Percentiles rank a stretch among this genome's conserved stretches.
These are phyloP conservation scores for Paspalum notatum DNA, from an alignment of 176 grass and related monocot species.

Conservation along the genomic window DNA sequence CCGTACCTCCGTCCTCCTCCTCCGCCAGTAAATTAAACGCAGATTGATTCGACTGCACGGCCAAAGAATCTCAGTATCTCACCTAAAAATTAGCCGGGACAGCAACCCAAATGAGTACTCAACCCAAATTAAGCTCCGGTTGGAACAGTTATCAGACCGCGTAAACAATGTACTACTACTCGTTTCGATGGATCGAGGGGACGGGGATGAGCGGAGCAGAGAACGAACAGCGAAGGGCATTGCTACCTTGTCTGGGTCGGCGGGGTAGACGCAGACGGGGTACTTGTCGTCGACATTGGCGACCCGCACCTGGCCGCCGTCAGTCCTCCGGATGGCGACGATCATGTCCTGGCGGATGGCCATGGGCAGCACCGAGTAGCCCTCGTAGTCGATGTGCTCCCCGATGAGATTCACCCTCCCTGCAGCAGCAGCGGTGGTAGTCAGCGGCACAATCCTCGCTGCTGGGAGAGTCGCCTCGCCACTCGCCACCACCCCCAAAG, in stretches of 20 bases:
- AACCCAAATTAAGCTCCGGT: background rate
- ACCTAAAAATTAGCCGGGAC: slow-evolving; percentile 1
- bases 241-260: slow-evolving; percentile 76
- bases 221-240: background rate
- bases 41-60: background rate
- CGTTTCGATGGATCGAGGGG: slow-evolving; percentile 8
- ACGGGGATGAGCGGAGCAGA: background rate
- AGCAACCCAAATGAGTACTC: slow-evolving; percentile 24
- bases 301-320: slow-evolving; percentile 63
- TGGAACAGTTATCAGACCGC: background rate
- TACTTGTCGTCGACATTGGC: slow-evolving; percentile 90
- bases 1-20: background rate
- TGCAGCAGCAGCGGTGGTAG: slow-evolving; percentile 30
- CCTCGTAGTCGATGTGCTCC: slow-evolving; percentile 98
- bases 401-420: slow-evolving; percentile 97
- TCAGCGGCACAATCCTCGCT: background rate
- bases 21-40: background rate
- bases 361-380: slow-evolving; percentile 97
- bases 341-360: slow-evolving; percentile 98
- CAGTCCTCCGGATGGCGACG: slow-evolving; percentile 74
- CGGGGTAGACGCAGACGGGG: slow-evolving; percentile 77
- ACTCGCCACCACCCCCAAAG: background rate
- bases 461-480: background rate
- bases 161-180: background rate
- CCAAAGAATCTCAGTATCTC: background rate